phyloP scores from a whole-genome alignment of 371 early-diverging fungal genomes.

The Mucor mucedo region DNA sequence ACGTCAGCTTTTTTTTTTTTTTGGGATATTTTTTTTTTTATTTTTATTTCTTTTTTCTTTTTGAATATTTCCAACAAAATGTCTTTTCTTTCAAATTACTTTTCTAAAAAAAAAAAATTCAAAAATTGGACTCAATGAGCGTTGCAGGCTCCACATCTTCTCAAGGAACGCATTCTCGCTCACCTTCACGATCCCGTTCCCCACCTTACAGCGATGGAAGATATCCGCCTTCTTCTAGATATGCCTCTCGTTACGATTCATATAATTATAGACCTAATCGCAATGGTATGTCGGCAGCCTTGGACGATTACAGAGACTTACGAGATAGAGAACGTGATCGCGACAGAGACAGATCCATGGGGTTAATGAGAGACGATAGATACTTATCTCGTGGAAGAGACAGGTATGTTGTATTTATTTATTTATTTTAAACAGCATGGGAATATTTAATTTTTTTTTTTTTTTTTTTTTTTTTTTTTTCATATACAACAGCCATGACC shows the following conservation, averaged over 20 bases:
- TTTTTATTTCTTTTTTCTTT: slow-evolving; percentile 7
- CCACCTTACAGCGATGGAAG: slow-evolving; percentile 54
- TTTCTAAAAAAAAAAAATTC: neutral
- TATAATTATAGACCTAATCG: slow-evolving; percentile 40
- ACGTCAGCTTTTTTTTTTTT: slow-evolving; percentile 19
- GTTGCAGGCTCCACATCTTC: slow-evolving; percentile 59
- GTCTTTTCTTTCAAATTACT: neutral
- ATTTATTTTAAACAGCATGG: neutral
- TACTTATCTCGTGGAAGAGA: slow-evolving; percentile 43
- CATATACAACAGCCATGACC: slow-evolving; percentile 33
- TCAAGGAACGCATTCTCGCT: slow-evolving; percentile 52
- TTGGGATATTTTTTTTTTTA: neutral
- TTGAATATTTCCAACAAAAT: neutral
- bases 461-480: slow-evolving; percentile 2
- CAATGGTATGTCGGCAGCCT: slow-evolving; percentile 44
- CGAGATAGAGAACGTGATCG: slow-evolving; percentile 58
- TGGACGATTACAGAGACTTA: slow-evolving; percentile 56
- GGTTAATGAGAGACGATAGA: slow-evolving; percentile 47
- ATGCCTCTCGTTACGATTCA: slow-evolving; percentile 43
- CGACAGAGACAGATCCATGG: slow-evolving; percentile 45
- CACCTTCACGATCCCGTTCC: slow-evolving; percentile 54
- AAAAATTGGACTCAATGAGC: slow-evolving; percentile 41
- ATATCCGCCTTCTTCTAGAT: slow-evolving; percentile 38
- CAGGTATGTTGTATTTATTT: slow-evolving; percentile 9
- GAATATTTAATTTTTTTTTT: neutral